Conservation (phyloP, 1,284 basidiomycete species). For the Rugosomyces carneus region DNA sequence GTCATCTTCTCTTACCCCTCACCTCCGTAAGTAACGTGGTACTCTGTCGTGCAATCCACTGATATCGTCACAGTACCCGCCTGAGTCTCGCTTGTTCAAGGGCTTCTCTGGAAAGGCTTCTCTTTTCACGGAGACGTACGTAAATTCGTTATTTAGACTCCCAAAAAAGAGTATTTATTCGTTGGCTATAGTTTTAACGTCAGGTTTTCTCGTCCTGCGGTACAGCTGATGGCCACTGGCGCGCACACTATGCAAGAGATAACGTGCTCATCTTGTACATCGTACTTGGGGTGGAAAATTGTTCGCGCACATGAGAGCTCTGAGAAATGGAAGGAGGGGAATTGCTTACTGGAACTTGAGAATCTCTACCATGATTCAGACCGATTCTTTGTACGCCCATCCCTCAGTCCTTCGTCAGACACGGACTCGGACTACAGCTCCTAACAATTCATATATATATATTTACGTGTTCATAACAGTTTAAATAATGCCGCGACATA, state of each 20-base stretch:
- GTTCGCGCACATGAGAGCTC: slow-evolving; percentile 48
- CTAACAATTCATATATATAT: slow-evolving; percentile 5
- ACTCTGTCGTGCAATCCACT: slow-evolving; percentile 4
- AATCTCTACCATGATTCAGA: slow-evolving; percentile 25
- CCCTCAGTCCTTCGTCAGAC: slow-evolving; percentile 24
- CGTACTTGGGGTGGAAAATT: slow-evolving; percentile 60
- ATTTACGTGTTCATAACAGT: no score
- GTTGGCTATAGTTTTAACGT: slow-evolving; percentile 33
- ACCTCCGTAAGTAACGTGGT: slow-evolving; percentile 30
- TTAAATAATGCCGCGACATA: no score
- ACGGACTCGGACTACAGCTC: slow-evolving; percentile 28
- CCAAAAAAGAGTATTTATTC: slow-evolving; percentile 1
- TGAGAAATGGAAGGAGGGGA: slow-evolving; percentile 60
- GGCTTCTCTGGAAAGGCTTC: slow-evolving; percentile 46
- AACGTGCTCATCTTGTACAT: slow-evolving; percentile 39
- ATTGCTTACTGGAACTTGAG: slow-evolving; percentile 51
- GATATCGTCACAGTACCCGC: slow-evolving; percentile 29
- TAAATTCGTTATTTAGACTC: slow-evolving; percentile 5
- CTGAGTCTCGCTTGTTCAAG: slow-evolving; percentile 36
- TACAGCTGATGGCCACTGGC: slow-evolving; percentile 57
- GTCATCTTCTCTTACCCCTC: slow-evolving; percentile 33
- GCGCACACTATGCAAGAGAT: slow-evolving; percentile 58
- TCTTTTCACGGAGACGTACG: slow-evolving; percentile 45
- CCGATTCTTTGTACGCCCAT: slow-evolving; percentile 13
- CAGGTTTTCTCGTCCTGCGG: slow-evolving; percentile 29